A percentile compares a stretch with the other conserved stretches of the same genome.
These are phyloP conservation scores for Trypanosoma melophagium DNA, from an alignment of 208 protist species.

Conservation along the genomic window DNA sequence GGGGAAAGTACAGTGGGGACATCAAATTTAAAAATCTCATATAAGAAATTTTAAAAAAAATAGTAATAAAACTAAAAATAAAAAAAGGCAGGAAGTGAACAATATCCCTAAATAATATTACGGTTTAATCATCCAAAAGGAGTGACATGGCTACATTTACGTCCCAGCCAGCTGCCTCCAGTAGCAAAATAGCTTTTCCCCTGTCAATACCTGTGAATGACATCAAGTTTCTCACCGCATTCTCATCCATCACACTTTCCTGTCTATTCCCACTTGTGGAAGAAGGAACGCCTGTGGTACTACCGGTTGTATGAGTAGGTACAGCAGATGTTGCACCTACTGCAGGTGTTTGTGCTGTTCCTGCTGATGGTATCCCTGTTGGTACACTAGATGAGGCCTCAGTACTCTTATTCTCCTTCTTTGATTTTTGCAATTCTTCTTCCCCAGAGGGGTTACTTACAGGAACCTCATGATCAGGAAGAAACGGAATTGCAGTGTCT, in stretches of 20 bases:
- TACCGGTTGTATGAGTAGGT: too few relatives aligned
- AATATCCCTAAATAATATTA: neutral
- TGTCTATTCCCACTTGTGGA: too few relatives aligned
- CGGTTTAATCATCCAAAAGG: conserved; percentile 21
- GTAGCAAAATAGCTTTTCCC: conserved; percentile 31
- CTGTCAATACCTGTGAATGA: conserved; percentile 34
- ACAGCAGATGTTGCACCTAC: too few relatives aligned
- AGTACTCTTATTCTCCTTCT: too few relatives aligned
- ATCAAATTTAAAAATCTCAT: too few relatives aligned
- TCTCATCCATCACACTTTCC: neutral
- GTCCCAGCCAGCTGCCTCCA: conserved; percentile 57
- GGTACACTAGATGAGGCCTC: too few relatives aligned
- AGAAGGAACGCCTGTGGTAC: too few relatives aligned
- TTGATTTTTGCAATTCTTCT: neutral
- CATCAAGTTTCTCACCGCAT: conserved; percentile 32
- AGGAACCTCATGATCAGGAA: conserved; percentile 56
- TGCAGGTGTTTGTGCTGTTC: too few relatives aligned
- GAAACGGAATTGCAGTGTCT: conserved; percentile 48
- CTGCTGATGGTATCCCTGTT: too few relatives aligned
- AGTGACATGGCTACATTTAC: conserved; percentile 38
- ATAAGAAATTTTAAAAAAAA: too few relatives aligned
- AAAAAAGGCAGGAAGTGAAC: neutral
- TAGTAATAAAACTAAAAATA: too few relatives aligned
- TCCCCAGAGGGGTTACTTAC: neutral
- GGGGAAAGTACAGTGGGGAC: too few relatives aligned